Evolutionary conservation across 2,329 filamentous ascomycete species (phyloP).

Genomic region (Fusarium buharicum): DNA sequence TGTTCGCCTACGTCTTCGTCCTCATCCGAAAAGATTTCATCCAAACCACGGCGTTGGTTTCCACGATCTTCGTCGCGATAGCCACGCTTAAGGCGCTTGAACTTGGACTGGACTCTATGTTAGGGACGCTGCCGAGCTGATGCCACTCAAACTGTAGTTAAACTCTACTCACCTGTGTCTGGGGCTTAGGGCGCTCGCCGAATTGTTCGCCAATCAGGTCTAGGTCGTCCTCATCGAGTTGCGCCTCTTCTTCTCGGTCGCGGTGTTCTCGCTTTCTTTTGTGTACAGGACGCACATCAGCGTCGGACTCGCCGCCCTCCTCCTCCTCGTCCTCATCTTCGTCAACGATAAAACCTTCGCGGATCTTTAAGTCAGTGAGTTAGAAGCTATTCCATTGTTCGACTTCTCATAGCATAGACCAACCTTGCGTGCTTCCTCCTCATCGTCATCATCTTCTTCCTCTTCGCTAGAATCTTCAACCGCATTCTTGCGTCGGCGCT

Average conservation of each 20-base stretch:
- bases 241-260: conserved; percentile 85
- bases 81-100: conserved; percentile 95
- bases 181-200: conserved; percentile 69
- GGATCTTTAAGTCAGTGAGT: conserved; percentile 67
- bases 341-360: conserved; percentile 95
- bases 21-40: conserved; percentile 95
- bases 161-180: conserved; percentile 72
- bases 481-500: conserved; percentile 54
- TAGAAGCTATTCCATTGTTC: conserved; percentile 1
- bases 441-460: conserved; percentile 91
- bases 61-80: conserved; percentile 76
- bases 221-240: conserved; percentile 94
- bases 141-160: neutral
- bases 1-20: conserved; percentile 77
- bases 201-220: conserved; percentile 90
- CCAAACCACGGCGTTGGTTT: conserved; percentile 75
- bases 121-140: conserved; percentile 3
- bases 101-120: conserved; percentile 73
- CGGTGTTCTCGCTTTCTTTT: conserved; percentile 80
- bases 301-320: conserved; percentile 68
- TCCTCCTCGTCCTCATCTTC: conserved; percentile 86
- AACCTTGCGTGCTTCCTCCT: conserved; percentile 83
- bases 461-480: conserved; percentile 91
- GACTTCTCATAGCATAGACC: conserved; percentile 39
- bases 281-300: conserved; percentile 62